Percentiles rank a stretch among this genome's conserved stretches.
Conservation (phyloP, 2,329 filamentous ascomycete species). For the Incumbomyces delicatus region DNA sequence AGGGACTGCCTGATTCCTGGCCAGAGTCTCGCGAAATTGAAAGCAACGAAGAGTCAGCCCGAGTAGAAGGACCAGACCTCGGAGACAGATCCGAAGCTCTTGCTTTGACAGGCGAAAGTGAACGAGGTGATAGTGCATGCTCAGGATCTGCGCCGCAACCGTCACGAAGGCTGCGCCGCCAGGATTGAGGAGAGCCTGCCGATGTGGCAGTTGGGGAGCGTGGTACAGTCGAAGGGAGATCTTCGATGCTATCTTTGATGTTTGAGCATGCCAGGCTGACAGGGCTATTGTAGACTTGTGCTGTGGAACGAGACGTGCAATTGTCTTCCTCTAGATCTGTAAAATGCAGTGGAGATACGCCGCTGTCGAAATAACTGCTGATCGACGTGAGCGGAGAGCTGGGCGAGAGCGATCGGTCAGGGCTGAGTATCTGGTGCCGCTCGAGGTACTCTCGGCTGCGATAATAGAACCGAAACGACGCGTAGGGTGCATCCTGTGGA, state of each 20-base stretch:
- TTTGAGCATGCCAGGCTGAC: conserved; percentile 1
- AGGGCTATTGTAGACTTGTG: not conserved
- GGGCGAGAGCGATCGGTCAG: not conserved
- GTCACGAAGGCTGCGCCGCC: too few relatives aligned
- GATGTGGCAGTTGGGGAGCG: conserved; percentile 9
- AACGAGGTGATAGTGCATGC: not conserved
- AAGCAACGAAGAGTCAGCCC: too few relatives aligned
- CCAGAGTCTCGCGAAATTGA: too few relatives aligned
- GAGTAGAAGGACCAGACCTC: too few relatives aligned
- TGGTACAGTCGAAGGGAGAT: conserved; percentile 2
- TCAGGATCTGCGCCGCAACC: not conserved
- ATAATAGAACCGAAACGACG: conserved; percentile 29
- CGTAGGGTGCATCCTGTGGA: conserved; percentile 39
- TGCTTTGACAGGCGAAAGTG: conserved; percentile 10
- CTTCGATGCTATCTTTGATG: conserved; percentile 5
- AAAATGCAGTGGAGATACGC: too few relatives aligned
- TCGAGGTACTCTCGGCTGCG: conserved; percentile 11
- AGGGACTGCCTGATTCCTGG: not conserved
- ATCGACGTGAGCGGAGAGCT: not conserved
- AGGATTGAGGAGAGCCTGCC: too few relatives aligned
- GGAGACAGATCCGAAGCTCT: conserved; percentile 11
- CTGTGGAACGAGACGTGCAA: too few relatives aligned
- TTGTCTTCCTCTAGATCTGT: too few relatives aligned
- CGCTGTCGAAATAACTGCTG: not conserved
- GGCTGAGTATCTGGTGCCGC: not conserved